Percentiles rank a stretch among this genome's conserved stretches.
Conservation (phyloP, 257 asterid genomes). For the Fraxinus quadrangulata region DNA sequence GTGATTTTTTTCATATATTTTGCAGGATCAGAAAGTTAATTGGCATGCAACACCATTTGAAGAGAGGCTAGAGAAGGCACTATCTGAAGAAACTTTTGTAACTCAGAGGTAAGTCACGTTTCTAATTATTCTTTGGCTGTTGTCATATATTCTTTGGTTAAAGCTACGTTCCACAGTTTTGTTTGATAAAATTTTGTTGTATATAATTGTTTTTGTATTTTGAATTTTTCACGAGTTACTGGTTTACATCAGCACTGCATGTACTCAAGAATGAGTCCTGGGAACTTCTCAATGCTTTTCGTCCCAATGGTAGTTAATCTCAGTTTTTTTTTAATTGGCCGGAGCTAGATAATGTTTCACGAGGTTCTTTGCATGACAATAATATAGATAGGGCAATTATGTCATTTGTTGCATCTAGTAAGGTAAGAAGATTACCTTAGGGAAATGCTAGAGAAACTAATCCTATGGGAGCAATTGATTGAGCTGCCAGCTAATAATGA, state of each 20-base stretch:
- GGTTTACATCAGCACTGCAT: too few species aligned
- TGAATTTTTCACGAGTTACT: too few species aligned
- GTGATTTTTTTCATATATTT: conserved; percentile 10
- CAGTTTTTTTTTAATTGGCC: too few species aligned
- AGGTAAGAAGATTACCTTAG: background rate
- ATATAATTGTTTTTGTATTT: too few species aligned
- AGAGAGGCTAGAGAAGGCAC: conserved; percentile 94
- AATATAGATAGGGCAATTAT: background rate
- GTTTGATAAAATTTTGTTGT: too few species aligned
- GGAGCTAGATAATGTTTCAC: background rate
- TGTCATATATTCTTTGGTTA: background rate
- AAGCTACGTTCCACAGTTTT: too few species aligned
- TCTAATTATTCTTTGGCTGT: conserved; percentile 1
- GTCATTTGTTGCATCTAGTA: background rate
- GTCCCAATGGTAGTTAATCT: too few species aligned
- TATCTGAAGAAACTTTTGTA: conserved; percentile 70
- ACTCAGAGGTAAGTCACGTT: conserved; percentile 62
- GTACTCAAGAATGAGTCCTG: too few species aligned
- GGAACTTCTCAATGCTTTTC: too few species aligned
- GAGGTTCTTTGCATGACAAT: background rate
- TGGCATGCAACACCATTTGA: conserved; percentile 98
- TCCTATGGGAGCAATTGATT: background rate
- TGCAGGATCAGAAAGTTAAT: conserved; percentile 83
- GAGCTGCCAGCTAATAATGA: background rate
- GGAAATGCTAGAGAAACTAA: background rate